Conservation (phyloP, 257 asterid genomes). For the Mentha longifolia region DNA sequence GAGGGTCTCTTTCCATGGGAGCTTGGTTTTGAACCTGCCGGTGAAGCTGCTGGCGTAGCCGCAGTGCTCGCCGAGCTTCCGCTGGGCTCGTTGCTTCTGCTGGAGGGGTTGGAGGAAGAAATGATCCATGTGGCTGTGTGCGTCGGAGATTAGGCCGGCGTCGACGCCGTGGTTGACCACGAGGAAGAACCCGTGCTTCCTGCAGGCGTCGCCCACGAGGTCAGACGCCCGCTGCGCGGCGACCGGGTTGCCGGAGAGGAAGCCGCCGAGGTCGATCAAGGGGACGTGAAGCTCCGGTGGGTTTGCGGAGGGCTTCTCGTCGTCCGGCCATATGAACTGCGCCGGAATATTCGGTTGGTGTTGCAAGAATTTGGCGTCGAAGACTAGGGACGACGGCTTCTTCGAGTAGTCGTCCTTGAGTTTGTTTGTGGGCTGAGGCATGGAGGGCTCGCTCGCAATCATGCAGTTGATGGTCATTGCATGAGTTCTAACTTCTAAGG, state of each 20-base stretch:
- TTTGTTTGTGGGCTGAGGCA: conserved; percentile 26
- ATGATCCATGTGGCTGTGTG: conserved; percentile 67
- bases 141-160: conserved; percentile 50
- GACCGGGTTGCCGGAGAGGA: conserved; percentile 64
- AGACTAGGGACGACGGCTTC: conserved; percentile 39
- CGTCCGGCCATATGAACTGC: conserved; percentile 89
- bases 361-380: conserved; percentile 54
- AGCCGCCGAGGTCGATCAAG: conserved; percentile 62
- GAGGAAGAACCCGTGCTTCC: conserved; percentile 73
- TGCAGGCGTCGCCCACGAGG: conserved; percentile 72
- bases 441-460: conserved; percentile 39
- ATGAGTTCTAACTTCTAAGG: conserved; percentile 22
- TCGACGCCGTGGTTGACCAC: conserved; percentile 81
- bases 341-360: conserved; percentile 57
- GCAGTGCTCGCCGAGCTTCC: conserved; percentile 76
- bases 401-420: neutral
- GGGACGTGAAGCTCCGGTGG: conserved; percentile 63
- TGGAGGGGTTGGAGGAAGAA: conserved; percentile 69
- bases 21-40: conserved; percentile 80
- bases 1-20: conserved; percentile 97
- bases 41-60: conserved; percentile 96
- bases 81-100: conserved; percentile 64
- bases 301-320: conserved; percentile 62
- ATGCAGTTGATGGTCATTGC: conserved; percentile 66
- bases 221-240: conserved; percentile 53